Percentiles rank a stretch among this genome's conserved stretches.
phyloP scores from a whole-genome alignment of 371 early-diverging fungal species.

The Mortierella sp. region DNA sequence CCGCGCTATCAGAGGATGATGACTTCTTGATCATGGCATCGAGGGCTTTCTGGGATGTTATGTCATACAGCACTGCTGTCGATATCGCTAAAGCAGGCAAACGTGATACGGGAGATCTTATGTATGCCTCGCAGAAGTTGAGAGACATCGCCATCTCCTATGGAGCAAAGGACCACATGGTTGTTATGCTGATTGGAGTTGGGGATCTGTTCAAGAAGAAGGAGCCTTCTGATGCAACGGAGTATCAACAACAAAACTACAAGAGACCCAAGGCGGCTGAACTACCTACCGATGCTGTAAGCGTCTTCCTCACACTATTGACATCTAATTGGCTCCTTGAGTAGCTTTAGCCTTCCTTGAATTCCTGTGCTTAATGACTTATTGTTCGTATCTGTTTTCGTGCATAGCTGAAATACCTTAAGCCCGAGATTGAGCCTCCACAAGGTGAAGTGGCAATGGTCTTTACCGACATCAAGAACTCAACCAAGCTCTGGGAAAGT shows the following conservation, averaged over 20 bases:
- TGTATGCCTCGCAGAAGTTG: slow-evolving; percentile 85
- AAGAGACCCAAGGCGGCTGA: slow-evolving; percentile 50
- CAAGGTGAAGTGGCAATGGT: slow-evolving; percentile 88
- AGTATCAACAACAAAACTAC: slow-evolving; percentile 31
- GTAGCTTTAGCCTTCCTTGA: neutral
- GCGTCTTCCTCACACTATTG: slow-evolving; percentile 1
- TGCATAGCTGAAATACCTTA: slow-evolving; percentile 66
- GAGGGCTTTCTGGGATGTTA: slow-evolving; percentile 84
- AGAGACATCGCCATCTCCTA: slow-evolving; percentile 91
- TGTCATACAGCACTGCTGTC: slow-evolving; percentile 85
- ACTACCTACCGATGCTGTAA: slow-evolving; percentile 65
- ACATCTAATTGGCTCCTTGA: neutral
- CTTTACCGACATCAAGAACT: slow-evolving; percentile 96
- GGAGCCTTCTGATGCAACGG: slow-evolving; percentile 6
- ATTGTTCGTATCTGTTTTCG: neutral
- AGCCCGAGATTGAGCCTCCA: slow-evolving; percentile 88
- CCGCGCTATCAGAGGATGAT: slow-evolving; percentile 83
- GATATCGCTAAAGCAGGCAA: slow-evolving; percentile 85
- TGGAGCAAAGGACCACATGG: slow-evolving; percentile 81
- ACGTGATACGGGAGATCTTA: slow-evolving; percentile 68
- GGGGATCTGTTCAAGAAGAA: slow-evolving; percentile 71
- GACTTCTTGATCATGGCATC: slow-evolving; percentile 93
- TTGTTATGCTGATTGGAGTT: slow-evolving; percentile 89
- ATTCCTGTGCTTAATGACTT: neutral
- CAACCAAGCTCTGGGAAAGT: slow-evolving; percentile 94